These are phyloP conservation scores for Kluyveromyces lactis DNA, from an alignment of 805 yeast genomes.

Conservation along the genomic window DNA sequence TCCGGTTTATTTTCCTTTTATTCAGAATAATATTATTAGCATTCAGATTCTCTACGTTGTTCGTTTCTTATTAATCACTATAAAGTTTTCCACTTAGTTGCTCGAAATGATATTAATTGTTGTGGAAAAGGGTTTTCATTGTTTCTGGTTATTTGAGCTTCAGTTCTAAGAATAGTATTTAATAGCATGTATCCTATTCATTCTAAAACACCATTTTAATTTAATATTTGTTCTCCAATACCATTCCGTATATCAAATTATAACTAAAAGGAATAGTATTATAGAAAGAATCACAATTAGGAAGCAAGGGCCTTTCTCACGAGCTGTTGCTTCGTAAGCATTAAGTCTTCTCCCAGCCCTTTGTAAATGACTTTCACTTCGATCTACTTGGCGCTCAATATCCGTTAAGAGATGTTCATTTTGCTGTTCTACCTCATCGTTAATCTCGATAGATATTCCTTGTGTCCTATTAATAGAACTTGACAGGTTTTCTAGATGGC, in stretches of 20 bases:
- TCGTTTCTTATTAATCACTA: no score
- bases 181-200: no score
- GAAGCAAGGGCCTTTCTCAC: conserved; percentile 43
- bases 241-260: conserved; percentile 16
- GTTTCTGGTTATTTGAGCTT: no score
- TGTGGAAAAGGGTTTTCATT: no score
- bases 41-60: no score
- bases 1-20: no score
- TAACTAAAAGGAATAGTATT: conserved; percentile 37
- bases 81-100: no score
- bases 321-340: conserved; percentile 33
- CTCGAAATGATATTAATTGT: no score
- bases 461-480: conserved; percentile 37
- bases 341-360: conserved; percentile 35
- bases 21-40: no score
- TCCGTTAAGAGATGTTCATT: conserved; percentile 39
- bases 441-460: conserved; percentile 38
- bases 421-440: conserved; percentile 41
- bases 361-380: conserved; percentile 33
- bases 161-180: no score
- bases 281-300: conserved; percentile 37
- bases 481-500: conserved; percentile 33
- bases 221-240: no score
- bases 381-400: conserved; percentile 39
- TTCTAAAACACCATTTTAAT: no score